These are phyloP conservation scores for Phalaenopsis hybrid DNA, from an alignment of 116 monocot species.

Conservation along the genomic window DNA sequence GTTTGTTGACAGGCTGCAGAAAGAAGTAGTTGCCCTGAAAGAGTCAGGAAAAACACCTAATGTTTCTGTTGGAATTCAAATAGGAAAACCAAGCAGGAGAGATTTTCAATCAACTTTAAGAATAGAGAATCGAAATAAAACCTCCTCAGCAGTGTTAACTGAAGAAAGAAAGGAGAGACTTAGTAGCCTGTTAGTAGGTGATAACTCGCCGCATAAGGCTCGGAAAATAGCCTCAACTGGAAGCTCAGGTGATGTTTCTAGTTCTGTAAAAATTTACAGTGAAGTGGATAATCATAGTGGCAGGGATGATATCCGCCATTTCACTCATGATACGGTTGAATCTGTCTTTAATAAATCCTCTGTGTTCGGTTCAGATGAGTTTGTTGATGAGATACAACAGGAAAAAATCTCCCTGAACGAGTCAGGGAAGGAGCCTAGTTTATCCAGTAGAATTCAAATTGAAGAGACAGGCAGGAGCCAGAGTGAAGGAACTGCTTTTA, in stretches of 20 bases:
- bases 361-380: constrained; percentile 40
- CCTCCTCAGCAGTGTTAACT: constrained; percentile 14
- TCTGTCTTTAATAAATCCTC: constrained; percentile 59
- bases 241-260: too few relatives aligned
- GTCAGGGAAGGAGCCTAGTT: constrained; percentile 1
- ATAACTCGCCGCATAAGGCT: too few relatives aligned
- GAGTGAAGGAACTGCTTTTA: constrained; percentile 6
- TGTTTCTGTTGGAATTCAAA: neutral
- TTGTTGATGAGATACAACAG: constrained; percentile 45
- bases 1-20: constrained; percentile 38
- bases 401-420: constrained; percentile 30
- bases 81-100: neutral
- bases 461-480: constrained; percentile 3
- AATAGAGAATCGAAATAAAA: constrained; percentile 5
- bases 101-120: neutral
- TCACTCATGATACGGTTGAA: constrained; percentile 37
- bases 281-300: too few relatives aligned
- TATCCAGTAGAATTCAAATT: constrained; percentile 14
- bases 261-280: too few relatives aligned
- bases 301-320: neutral
- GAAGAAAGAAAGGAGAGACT: constrained; percentile 21
- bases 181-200: neutral
- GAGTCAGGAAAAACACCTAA: constrained; percentile 1
- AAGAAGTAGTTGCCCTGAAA: constrained; percentile 25
- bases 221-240: too few relatives aligned